A percentile compares a stretch with the other conserved stretches of the same genome.
phyloP scores from a whole-genome alignment of 768 basidiomycete genomes.

The Lentinus tigrinus region DNA sequence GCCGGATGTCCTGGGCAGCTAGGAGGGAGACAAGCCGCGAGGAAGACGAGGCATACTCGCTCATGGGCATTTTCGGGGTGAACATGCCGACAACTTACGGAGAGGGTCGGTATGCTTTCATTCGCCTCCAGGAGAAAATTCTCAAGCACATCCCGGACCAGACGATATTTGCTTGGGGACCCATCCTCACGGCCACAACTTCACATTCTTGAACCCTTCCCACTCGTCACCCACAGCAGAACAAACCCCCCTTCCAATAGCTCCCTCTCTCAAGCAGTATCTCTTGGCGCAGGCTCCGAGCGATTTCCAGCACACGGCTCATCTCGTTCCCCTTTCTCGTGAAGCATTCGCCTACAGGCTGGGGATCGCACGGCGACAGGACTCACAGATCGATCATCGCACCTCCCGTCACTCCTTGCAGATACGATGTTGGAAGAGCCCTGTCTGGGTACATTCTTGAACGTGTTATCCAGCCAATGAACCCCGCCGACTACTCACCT shows the following conservation, averaged over 20 bases:
- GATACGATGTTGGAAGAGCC: too few relatives aligned
- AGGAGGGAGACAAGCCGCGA: constrained; percentile 2
- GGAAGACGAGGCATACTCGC: constrained; percentile 17
- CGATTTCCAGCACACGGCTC: too few relatives aligned
- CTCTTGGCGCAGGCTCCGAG: not conserved
- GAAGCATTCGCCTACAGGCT: too few relatives aligned
- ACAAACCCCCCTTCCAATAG: not conserved
- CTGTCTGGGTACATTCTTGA: too few relatives aligned
- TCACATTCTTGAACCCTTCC: not conserved
- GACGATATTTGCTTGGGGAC: constrained; percentile 13
- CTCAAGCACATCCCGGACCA: constrained; percentile 11
- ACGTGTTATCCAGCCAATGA: too few relatives aligned
- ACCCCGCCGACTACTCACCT: too few relatives aligned
- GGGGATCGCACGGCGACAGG: too few relatives aligned
- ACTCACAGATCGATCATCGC: too few relatives aligned
- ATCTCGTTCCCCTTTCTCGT: too few relatives aligned
- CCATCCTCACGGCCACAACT: not conserved
- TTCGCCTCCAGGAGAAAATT: constrained; percentile 12
- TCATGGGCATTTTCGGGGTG: constrained; percentile 15
- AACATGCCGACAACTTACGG: constrained; percentile 11
- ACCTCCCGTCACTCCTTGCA: too few relatives aligned
- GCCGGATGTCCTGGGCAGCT: constrained; percentile 14
- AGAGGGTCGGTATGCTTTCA: constrained; percentile 13
- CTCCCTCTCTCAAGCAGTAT: not conserved
- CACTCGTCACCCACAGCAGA: not conserved